Base-by-base conservation (phyloP, 305 asterid species). In the Plantago lanceolata region DNA sequence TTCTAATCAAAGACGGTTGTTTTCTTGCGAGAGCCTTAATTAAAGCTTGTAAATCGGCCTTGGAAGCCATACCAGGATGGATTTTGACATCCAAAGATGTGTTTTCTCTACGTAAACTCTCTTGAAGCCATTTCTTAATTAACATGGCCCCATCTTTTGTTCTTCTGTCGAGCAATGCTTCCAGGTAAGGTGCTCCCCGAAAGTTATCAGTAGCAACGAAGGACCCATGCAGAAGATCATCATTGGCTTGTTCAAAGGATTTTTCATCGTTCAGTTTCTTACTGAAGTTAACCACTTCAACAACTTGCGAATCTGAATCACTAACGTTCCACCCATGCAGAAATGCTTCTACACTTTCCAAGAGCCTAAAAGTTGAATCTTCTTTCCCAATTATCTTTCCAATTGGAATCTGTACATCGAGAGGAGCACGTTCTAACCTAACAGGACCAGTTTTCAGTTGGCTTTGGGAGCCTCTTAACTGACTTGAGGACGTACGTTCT, bases 81-180 rank as follows among this genome's bases (percentile, higher is more conserved):
- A 73, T 75, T 79, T 76, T 93, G 53, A 66, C 60, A 78, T 79
- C 80, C 66, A 71, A 18, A 16, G 85, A 68, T 64, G 84, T 68
- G 64, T 85, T 90, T 82, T 93, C 97, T 58, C 62, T 79, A 21
- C 89, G 87, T 65, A 93, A 72, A 68, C 89, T 74, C 79, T 90
- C 97, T 68, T 83, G 94, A 73, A 93, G 95, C 99, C 99, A 93
- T 79, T 90, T 93, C 84, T 83, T 93, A 49, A 90, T 83, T 67
- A 93, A 77, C 76, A 86, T 67, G 48, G 71, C 73, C 61, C 89
- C 94, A 66, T 93, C 99, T 81, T 85, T 89, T 72, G 97, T 82
- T 79, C 76, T 85, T 55, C 95, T 82, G 28, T 93, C 94, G 72
- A 87, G 77, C 68, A 87, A 52, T 70, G 99, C 90, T 76, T 93